A percentile compares a stretch with the other conserved stretches of the same genome.
Evolutionary conservation across 73 alveolate species (phyloP).

Genomic region (Tetrahymena malaccensis): DNA sequence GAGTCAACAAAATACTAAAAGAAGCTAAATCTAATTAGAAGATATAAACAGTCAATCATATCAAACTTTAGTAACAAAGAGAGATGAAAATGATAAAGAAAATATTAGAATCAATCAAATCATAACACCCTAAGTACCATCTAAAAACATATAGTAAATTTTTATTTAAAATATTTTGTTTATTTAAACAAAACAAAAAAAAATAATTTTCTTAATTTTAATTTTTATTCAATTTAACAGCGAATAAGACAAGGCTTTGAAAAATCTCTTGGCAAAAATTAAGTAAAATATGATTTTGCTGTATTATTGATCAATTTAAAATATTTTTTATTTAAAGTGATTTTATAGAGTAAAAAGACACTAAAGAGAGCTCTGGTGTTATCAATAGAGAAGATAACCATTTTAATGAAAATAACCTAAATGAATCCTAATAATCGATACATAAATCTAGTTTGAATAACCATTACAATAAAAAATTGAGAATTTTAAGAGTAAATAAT

Average conservation of each 20-base stretch:
- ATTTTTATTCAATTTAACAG: too few species aligned
- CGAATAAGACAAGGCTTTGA: background rate
- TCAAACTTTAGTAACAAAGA: background rate
- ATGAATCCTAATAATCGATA: background rate
- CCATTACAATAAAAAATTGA: background rate
- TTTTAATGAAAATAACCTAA: background rate
- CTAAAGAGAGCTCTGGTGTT: background rate
- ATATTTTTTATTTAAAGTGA: background rate
- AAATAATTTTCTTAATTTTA: background rate
- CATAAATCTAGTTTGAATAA: background rate
- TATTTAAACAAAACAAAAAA: background rate
- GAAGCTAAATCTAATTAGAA: background rate
- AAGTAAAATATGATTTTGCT: background rate
- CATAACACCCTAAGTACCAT: background rate
- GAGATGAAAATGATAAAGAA: background rate
- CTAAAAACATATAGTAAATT: background rate
- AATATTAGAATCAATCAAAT: background rate
- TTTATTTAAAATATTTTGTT: background rate
- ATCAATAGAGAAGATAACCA: background rate
- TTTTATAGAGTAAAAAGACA: background rate
- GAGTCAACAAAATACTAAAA: background rate
- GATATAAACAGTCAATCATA: background rate
- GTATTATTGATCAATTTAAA: background rate
- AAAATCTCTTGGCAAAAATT: background rate
- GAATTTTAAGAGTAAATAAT: background rate